Percentiles rank a stretch among this genome's conserved stretches.
Conservation (phyloP, 148 eudicot species). For the Nepenthes gracilis region DNA sequence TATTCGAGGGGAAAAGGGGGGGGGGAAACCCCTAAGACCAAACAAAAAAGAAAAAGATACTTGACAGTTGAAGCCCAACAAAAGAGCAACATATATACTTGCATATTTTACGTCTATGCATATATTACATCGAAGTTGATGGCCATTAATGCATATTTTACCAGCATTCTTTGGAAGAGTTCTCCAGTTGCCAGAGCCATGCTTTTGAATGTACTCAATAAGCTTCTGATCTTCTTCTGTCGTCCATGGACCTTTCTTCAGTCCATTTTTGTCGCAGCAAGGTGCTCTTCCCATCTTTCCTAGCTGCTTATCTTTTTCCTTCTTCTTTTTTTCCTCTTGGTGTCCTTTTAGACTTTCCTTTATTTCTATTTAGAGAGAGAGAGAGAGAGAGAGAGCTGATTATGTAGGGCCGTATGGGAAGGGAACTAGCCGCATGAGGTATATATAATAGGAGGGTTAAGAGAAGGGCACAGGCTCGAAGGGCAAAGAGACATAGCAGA, state of each 20-base stretch:
- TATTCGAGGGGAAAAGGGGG: too few species aligned
- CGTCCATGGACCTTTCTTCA: constrained; percentile 96
- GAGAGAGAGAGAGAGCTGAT: background rate
- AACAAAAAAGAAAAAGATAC: too few species aligned
- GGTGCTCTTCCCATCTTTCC: constrained; percentile 80
- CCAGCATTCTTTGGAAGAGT: constrained; percentile 97
- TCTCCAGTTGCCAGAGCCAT: constrained; percentile 95
- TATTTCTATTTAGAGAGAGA: constrained; percentile 1
- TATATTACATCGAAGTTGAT: too few species aligned
- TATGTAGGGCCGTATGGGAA: too few species aligned
- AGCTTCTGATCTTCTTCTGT: constrained; percentile 91
- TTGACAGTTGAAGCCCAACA: too few species aligned
- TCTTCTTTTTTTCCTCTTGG: background rate
- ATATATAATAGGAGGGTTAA: constrained; percentile 9
- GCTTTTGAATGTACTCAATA: constrained; percentile 58
- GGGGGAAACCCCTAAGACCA: too few species aligned
- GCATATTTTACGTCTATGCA: too few species aligned
- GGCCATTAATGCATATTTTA: constrained; percentile 8
- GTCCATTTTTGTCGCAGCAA: constrained; percentile 89
- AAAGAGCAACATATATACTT: too few species aligned
- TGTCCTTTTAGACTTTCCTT: background rate
- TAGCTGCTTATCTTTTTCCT: background rate
- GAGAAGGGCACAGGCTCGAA: background rate
- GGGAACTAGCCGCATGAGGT: background rate
- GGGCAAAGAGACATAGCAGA: constrained; percentile 17